A percentile compares a stretch with the other conserved stretches of the same genome.
Evolutionary conservation across 2,329 filamentous ascomycete species (phyloP).

Genomic region (Neonectria sp.): DNA sequence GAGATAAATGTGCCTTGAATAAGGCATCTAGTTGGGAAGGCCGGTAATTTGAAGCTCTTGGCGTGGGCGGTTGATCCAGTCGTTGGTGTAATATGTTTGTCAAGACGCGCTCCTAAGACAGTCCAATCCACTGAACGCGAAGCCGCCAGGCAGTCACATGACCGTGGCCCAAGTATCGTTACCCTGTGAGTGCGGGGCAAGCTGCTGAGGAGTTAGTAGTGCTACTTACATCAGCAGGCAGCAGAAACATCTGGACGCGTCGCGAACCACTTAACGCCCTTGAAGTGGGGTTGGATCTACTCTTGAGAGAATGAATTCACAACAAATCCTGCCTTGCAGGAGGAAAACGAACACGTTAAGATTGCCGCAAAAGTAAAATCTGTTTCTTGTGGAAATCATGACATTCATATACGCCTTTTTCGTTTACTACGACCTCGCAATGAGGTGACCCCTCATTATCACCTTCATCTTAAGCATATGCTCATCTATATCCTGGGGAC

Average conservation of each 20-base stretch:
- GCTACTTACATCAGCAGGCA: slow-evolving; percentile 22
- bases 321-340: background rate
- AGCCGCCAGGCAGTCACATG: slow-evolving; percentile 55
- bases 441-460: slow-evolving; percentile 6
- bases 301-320: background rate
- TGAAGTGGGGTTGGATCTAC: background rate
- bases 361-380: too few species aligned
- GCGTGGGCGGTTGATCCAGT: background rate
- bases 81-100: slow-evolving; percentile 34
- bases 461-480: slow-evolving; percentile 8
- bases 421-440: background rate
- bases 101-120: slow-evolving; percentile 24
- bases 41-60: background rate
- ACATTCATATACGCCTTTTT: slow-evolving; percentile 2
- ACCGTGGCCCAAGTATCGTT: slow-evolving; percentile 21
- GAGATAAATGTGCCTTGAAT: background rate
- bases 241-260: slow-evolving; percentile 22
- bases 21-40: slow-evolving; percentile 34
- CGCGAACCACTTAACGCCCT: slow-evolving; percentile 37
- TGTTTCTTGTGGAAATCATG: background rate
- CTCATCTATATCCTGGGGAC: slow-evolving; percentile 22
- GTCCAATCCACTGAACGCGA: slow-evolving; percentile 52
- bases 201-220: slow-evolving; percentile 3
- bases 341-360: too few species aligned
- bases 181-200: slow-evolving; percentile 5